A percentile compares a stretch with the other conserved stretches of the same genome.
Evolutionary conservation across 148 eudicot genomes (phyloP).

Genomic region (Camellia japonica): DNA sequence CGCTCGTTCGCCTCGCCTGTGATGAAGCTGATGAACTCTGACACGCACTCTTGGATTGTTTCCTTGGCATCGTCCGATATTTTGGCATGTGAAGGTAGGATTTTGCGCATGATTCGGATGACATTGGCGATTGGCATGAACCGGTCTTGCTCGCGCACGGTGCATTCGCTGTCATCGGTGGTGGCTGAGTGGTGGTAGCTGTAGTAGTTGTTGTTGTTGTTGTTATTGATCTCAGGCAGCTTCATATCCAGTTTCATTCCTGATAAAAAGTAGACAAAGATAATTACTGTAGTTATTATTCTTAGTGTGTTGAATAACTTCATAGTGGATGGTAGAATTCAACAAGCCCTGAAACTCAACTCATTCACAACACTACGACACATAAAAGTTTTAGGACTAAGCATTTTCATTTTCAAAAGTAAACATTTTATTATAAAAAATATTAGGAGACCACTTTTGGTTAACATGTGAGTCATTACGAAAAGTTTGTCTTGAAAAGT

Average conservation of each 20-base stretch:
- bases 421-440: too few relatives aligned
- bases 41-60: conserved; percentile 90
- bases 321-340: too few relatives aligned
- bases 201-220: conserved; percentile 10
- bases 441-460: too few relatives aligned
- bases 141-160: conserved; percentile 75
- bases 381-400: too few relatives aligned
- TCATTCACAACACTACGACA: too few relatives aligned
- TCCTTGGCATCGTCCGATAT: conserved; percentile 90
- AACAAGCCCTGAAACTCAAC: too few relatives aligned
- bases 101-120: conserved; percentile 81
- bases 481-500: too few relatives aligned
- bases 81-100: conserved; percentile 83
- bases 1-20: conserved; percentile 89
- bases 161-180: conserved; percentile 49
- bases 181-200: conserved; percentile 17
- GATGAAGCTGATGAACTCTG: conserved; percentile 88
- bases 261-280: too few relatives aligned
- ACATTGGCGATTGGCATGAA: conserved; percentile 96
- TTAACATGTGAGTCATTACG: too few relatives aligned
- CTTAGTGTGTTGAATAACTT: too few relatives aligned
- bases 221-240: conserved; percentile 17
- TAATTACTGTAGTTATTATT: too few relatives aligned
- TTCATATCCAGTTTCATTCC: neutral
- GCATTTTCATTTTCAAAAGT: too few relatives aligned